Conservation (phyloP, 495 filamentous ascomycete genomes). For the Daldinia bambusicola region DNA sequence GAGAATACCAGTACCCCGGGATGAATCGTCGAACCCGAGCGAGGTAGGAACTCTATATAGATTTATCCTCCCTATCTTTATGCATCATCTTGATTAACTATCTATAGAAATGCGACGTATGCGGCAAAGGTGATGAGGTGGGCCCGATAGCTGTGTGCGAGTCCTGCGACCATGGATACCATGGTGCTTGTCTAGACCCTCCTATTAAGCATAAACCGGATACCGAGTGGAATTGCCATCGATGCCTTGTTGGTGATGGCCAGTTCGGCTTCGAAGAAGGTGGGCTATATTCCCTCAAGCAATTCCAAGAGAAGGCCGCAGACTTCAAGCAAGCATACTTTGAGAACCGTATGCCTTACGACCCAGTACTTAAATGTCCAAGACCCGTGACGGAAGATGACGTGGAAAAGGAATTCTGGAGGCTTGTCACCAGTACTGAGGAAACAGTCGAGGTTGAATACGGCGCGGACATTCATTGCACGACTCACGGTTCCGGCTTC, state of each 20-base stretch:
- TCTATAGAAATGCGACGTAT: constrained; percentile 82
- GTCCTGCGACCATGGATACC: constrained; percentile 89
- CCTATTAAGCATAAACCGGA: constrained; percentile 81
- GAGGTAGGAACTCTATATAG: constrained; percentile 67
- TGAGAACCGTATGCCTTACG: constrained; percentile 87
- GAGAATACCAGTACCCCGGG: constrained; percentile 66
- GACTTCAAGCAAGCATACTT: constrained; percentile 96
- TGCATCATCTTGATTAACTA: constrained; percentile 36
- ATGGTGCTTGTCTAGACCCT: constrained; percentile 88
- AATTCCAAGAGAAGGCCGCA: constrained; percentile 96
- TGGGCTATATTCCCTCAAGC: constrained; percentile 91
- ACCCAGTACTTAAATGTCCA: constrained; percentile 81
- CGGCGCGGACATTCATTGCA: constrained; percentile 97
- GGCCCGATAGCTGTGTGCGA: constrained; percentile 83
- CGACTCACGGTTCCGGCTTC: constrained; percentile 97
- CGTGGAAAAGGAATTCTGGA: constrained; percentile 97
- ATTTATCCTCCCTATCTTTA: neutral
- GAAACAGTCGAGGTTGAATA: constrained; percentile 99
- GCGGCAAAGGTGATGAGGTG: constrained; percentile 78
- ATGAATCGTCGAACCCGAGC: constrained; percentile 73
- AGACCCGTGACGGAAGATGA: constrained; percentile 91
- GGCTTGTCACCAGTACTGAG: constrained; percentile 87
- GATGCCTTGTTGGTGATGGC: constrained; percentile 94
- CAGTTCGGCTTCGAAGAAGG: constrained; percentile 99
- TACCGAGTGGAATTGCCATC: constrained; percentile 94